Conservation (phyloP, 768 basidiomycete genomes). For the Hypholoma sublateritium region DNA sequence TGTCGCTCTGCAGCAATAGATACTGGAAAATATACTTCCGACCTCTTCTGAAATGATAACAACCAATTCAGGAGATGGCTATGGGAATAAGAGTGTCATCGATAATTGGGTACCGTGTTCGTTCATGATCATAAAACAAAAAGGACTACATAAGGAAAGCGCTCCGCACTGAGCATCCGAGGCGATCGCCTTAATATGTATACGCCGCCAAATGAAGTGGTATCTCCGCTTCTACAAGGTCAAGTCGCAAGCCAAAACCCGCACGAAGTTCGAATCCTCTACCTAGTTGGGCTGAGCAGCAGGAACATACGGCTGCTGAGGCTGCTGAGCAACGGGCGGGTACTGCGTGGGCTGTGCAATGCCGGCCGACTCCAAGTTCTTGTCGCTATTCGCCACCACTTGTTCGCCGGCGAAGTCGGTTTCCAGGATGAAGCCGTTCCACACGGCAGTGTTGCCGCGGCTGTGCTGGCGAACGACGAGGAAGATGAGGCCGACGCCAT, state of each 20-base stretch:
- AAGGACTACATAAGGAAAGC: no score
- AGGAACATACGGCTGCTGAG: background rate
- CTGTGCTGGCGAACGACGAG: conserved; percentile 12
- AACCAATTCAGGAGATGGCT: no score
- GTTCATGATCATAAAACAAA: background rate
- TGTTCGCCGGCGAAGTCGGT: conserved; percentile 3
- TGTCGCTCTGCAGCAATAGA: no score
- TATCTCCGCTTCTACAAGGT: no score
- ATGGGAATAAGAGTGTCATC: no score
- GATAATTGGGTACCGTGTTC: no score
- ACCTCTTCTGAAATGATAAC: no score
- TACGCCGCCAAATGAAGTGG: background rate
- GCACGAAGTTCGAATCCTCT: no score
- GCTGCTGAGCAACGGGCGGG: background rate
- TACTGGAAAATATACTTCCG: no score
- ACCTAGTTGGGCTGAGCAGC: background rate
- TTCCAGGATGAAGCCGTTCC: conserved; percentile 8
- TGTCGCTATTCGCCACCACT: background rate
- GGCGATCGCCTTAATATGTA: background rate
- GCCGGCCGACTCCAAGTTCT: background rate
- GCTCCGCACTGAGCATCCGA: no score
- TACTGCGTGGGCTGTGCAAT: background rate
- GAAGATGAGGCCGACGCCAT: conserved; percentile 9
- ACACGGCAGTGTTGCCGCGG: conserved; percentile 12
- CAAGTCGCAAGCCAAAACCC: no score